A percentile compares a stretch with the other conserved stretches of the same genome.
Conservation (phyloP, 1,284 basidiomycete species). For the Ceratorhiza oryzae-sativae region DNA sequence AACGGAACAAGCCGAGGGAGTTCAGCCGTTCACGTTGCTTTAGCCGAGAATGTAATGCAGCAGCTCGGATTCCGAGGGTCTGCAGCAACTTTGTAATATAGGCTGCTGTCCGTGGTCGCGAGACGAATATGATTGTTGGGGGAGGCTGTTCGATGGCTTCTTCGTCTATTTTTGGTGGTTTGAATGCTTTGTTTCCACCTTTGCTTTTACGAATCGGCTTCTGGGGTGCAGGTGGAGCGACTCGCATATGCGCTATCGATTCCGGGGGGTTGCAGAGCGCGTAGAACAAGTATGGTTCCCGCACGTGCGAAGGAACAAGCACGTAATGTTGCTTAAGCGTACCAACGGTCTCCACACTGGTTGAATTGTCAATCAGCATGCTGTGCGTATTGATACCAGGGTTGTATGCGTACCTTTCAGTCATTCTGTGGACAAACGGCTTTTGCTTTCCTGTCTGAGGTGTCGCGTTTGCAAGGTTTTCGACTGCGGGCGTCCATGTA, state of each 20-base stretch:
- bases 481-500: conserved; percentile 88
- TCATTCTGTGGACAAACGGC: conserved; percentile 88
- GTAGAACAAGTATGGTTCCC: conserved; percentile 92
- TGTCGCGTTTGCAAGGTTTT: conserved; percentile 74
- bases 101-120: conserved; percentile 85
- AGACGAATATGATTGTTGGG: conserved; percentile 95
- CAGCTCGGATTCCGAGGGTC: conserved; percentile 80
- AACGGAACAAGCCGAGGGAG: conserved; percentile 87
- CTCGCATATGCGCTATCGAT: conserved; percentile 71
- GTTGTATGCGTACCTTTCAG: conserved; percentile 62
- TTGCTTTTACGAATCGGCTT: conserved; percentile 49
- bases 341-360: conserved; percentile 84
- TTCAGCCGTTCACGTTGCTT: conserved; percentile 87
- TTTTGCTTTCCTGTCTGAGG: conserved; percentile 83
- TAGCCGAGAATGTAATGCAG: conserved; percentile 91
- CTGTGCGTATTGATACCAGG: conserved; percentile 9
- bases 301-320: conserved; percentile 93
- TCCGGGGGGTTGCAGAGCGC: conserved; percentile 88
- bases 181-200: conserved; percentile 45
- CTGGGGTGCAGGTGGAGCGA: conserved; percentile 59
- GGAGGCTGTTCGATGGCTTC: conserved; percentile 67
- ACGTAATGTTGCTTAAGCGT: conserved; percentile 89
- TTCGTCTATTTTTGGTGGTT: conserved; percentile 44
- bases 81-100: conserved; percentile 85
- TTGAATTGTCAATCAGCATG: background rate